Conservation (phyloP, 192 early-diverging fungal genomes). For the Rhizophagus clarus region DNA sequence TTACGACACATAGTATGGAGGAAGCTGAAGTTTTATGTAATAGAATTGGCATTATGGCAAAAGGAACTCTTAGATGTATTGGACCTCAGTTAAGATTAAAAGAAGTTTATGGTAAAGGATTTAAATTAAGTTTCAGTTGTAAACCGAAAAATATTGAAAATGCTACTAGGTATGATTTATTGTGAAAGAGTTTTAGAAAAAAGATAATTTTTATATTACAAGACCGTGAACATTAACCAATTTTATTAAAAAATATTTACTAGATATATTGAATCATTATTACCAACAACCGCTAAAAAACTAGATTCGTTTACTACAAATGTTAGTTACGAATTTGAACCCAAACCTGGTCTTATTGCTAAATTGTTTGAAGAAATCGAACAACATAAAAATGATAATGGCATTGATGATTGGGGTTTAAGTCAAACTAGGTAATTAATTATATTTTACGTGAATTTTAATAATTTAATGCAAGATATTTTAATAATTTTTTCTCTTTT, state of each 20-base stretch:
- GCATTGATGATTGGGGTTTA: constrained; percentile 75
- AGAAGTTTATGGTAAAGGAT: constrained; percentile 69
- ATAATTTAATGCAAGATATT: background rate
- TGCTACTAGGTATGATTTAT: constrained; percentile 47
- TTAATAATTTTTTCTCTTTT: background rate
- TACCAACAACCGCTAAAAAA: constrained; percentile 51
- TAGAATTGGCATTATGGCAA: constrained; percentile 76
- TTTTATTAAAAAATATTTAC: background rate
- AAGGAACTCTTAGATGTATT: constrained; percentile 69
- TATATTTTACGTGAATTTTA: background rate
- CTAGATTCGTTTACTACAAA: constrained; percentile 57
- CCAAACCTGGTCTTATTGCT: constrained; percentile 49
- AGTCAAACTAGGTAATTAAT: constrained; percentile 53
- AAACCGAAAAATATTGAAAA: constrained; percentile 45
- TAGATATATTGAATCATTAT: constrained; percentile 45
- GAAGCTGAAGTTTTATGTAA: constrained; percentile 77
- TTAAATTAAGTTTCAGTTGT: constrained; percentile 63
- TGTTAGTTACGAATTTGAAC: constrained; percentile 68
- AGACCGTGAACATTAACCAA: background rate
- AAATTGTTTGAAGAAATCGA: constrained; percentile 65
- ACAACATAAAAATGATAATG: constrained; percentile 50
- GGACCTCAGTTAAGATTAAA: constrained; percentile 63
- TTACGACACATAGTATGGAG: constrained; percentile 79
- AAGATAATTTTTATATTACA: background rate
- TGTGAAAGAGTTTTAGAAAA: constrained; percentile 11